Evolutionary conservation across 2,329 filamentous ascomycete species (phyloP).

Genomic region (Emergomyces pasteurianus): DNA sequence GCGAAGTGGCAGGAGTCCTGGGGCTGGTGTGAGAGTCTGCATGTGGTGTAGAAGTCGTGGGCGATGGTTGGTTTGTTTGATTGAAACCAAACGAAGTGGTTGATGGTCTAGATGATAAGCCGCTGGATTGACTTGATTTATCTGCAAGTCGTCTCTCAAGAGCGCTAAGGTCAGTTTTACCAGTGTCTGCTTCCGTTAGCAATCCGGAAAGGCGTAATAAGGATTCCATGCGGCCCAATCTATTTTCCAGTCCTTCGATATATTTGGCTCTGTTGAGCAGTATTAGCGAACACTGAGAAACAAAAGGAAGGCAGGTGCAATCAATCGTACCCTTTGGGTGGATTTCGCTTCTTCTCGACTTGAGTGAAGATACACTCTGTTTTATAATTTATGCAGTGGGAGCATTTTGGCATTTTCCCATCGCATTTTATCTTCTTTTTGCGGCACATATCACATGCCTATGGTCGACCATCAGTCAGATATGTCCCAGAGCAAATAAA

Average conservation of each 20-base stretch:
- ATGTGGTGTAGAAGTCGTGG: slow-evolving; percentile 35
- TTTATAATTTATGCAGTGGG: slow-evolving; percentile 95
- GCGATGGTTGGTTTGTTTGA: slow-evolving; percentile 11
- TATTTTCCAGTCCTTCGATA: slow-evolving; percentile 91
- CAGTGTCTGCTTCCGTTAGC: slow-evolving; percentile 72
- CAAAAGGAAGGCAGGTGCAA: background rate
- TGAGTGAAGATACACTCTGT: slow-evolving; percentile 95
- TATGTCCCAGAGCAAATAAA: background rate
- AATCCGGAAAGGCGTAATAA: slow-evolving; percentile 76
- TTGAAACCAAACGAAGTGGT: slow-evolving; percentile 2
- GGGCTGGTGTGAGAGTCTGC: slow-evolving; percentile 39
- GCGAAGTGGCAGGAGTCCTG: slow-evolving; percentile 39
- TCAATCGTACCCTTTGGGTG: slow-evolving; percentile 73
- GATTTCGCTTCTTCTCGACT: slow-evolving; percentile 96
- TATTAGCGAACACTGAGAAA: background rate
- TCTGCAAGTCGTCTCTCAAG: slow-evolving; percentile 65
- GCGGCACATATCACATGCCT: slow-evolving; percentile 93
- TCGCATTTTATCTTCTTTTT: slow-evolving; percentile 96
- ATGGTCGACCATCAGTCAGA: slow-evolving; percentile 6
- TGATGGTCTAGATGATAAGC: slow-evolving; percentile 8
- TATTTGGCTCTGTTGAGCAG: slow-evolving; percentile 65
- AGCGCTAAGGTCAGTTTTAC: slow-evolving; percentile 74
- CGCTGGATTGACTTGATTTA: slow-evolving; percentile 21
- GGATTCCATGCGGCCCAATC: slow-evolving; percentile 90
- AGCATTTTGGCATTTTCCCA: slow-evolving; percentile 86